These are phyloP conservation scores for Pseudocercospora pini-densiflorae DNA, from an alignment of 2,329 filamentous ascomycete species.

Conservation along the genomic window DNA sequence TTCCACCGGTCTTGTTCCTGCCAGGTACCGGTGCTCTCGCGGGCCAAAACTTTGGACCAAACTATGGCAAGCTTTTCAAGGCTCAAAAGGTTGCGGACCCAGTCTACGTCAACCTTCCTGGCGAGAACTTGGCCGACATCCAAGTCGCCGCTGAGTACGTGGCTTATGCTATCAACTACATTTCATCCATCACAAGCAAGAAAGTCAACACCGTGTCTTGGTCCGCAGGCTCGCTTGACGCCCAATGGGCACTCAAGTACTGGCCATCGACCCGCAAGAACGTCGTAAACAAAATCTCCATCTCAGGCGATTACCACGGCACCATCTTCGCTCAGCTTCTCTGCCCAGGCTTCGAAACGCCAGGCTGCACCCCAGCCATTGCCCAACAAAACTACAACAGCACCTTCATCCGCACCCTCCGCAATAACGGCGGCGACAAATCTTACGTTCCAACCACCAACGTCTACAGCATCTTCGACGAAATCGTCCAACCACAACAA, in stretches of 20 bases:
- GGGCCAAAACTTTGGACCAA: constrained; percentile 50
- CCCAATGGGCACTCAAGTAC: constrained; percentile 63
- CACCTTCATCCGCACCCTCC: constrained; percentile 50
- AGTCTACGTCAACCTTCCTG: constrained; percentile 61
- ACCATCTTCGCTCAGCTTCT: constrained; percentile 46
- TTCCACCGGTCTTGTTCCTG: constrained; percentile 54
- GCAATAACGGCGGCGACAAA: constrained; percentile 52
- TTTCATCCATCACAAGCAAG: constrained; percentile 45
- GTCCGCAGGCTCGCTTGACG: constrained; percentile 59
- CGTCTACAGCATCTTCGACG: constrained; percentile 56
- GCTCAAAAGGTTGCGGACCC: constrained; percentile 51
- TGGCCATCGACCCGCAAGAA: constrained; percentile 55
- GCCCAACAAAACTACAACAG: constrained; percentile 54
- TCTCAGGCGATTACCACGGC: constrained; percentile 59
- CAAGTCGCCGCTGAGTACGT: constrained; percentile 60
- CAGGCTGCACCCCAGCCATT: constrained; percentile 45
- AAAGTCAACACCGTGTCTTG: constrained; percentile 56
- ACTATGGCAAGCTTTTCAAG: constrained; percentile 54
- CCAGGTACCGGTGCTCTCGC: constrained; percentile 58
- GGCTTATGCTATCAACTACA: constrained; percentile 63
- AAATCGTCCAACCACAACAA: constrained; percentile 57
- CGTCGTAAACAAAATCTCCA: constrained; percentile 55
- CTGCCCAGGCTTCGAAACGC: constrained; percentile 33
- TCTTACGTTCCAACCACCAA: constrained; percentile 61
- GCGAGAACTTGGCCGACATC: constrained; percentile 51